Percentiles rank a stretch among this genome's conserved stretches.
These are phyloP conservation scores for Balakata baccata DNA, from an alignment of 345 rosid species.

Conservation along the genomic window DNA sequence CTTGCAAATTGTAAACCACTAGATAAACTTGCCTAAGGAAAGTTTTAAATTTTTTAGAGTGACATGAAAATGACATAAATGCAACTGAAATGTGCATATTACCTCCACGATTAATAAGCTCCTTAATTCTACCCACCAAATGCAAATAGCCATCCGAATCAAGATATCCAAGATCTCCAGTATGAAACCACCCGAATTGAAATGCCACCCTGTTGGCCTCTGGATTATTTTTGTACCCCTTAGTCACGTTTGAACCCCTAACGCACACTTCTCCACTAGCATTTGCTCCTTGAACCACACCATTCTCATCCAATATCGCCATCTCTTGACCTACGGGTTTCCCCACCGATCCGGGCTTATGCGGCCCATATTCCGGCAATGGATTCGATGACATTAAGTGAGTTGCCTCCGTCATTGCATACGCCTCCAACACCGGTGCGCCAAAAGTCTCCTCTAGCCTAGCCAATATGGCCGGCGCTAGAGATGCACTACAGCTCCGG, in stretches of 20 bases:
- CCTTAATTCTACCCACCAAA: constrained; percentile 92
- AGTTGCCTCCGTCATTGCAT: constrained; percentile 88
- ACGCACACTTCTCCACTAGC: constrained; percentile 72
- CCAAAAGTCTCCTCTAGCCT: too few species aligned
- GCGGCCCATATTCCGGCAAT: constrained; percentile 70
- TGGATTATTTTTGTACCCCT: constrained; percentile 86
- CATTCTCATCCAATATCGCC: constrained; percentile 63
- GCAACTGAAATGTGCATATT: not conserved
- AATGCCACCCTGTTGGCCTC: constrained; percentile 76
- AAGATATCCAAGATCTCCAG: constrained; percentile 77
- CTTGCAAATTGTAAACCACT: not conserved
- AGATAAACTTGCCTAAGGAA: not conserved
- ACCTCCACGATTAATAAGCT: constrained; percentile 98
- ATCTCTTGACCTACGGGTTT: constrained; percentile 80
- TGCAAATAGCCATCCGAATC: constrained; percentile 86
- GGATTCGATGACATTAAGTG: constrained; percentile 83
- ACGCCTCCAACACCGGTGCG: constrained; percentile 44
- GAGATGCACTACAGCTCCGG: too few species aligned
- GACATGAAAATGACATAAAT: not conserved
- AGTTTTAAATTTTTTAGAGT: not conserved
- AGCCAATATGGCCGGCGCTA: too few species aligned
- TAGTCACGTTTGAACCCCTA: constrained; percentile 81
- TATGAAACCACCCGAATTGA: constrained; percentile 89
- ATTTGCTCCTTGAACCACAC: constrained; percentile 42
- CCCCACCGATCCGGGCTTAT: constrained; percentile 84